Conservation (phyloP, 768 basidiomycete genomes). For the Dacryopinax spathularia region DNA sequence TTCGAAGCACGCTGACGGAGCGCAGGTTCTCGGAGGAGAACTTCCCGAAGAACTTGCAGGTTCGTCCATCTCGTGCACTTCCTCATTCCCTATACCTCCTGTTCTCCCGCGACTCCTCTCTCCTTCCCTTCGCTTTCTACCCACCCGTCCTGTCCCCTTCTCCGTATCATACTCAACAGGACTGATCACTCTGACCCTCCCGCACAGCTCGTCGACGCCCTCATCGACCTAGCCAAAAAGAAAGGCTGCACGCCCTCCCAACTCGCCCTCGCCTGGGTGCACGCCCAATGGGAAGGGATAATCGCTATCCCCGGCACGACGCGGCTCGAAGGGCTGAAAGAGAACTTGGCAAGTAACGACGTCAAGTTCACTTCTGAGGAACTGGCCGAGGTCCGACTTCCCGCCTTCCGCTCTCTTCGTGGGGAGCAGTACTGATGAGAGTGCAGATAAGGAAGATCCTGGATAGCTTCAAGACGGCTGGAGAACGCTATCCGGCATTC, state of each 20-base stretch:
- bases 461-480: too few species aligned
- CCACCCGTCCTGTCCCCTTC: background rate
- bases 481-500: too few species aligned
- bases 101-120: too few species aligned
- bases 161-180: background rate
- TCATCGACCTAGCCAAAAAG: slow-evolving; percentile 22
- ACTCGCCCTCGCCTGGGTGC: slow-evolving; percentile 26
- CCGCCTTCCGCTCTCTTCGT: too few species aligned
- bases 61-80: too few species aligned
- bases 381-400: slow-evolving; percentile 19
- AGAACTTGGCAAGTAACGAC: slow-evolving; percentile 19
- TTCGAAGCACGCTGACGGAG: slow-evolving; percentile 20
- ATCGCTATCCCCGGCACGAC: slow-evolving; percentile 21
- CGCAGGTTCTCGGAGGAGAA: slow-evolving; percentile 25
- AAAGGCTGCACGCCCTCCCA: slow-evolving; percentile 24
- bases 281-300: slow-evolving; percentile 17
- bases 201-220: slow-evolving; percentile 22
- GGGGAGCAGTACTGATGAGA: too few species aligned
- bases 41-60: slow-evolving; percentile 25
- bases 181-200: too few species aligned
- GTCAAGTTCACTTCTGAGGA: slow-evolving; percentile 18
- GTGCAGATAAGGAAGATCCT: too few species aligned
- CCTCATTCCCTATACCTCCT: too few species aligned
- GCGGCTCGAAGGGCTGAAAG: slow-evolving; percentile 12
- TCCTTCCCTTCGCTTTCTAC: background rate